Conservation (phyloP, 345 rosid species). For the Acer campestre region DNA sequence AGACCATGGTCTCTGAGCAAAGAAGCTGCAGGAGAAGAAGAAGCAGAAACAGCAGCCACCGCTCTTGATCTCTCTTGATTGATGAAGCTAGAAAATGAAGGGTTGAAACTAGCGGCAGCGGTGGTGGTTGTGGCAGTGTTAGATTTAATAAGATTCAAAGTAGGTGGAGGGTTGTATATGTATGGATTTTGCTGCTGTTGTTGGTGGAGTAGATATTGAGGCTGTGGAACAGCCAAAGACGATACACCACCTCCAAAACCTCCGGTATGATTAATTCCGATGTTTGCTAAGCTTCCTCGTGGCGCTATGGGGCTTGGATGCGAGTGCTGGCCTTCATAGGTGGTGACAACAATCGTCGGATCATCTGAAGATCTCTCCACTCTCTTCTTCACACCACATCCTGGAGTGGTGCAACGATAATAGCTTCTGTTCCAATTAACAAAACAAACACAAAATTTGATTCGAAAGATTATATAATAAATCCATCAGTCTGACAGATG, state of each 20-base stretch:
- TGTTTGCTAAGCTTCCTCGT: constrained; percentile 60
- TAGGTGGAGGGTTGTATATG: constrained; percentile 36
- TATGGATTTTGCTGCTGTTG: constrained; percentile 32
- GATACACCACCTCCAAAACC: constrained; percentile 32
- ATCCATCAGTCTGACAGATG: no score
- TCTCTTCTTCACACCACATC: constrained; percentile 97
- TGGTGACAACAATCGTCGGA: constrained; percentile 77
- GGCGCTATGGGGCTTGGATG: constrained; percentile 81
- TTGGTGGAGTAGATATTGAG: constrained; percentile 39
- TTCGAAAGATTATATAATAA: neutral
- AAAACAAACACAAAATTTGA: neutral
- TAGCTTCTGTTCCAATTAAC: constrained; percentile 69
- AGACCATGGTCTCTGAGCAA: constrained; percentile 71
- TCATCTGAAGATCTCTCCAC: constrained; percentile 95
- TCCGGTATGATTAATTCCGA: constrained; percentile 43
- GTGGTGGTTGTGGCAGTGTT: constrained; percentile 5
- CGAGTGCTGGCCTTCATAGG: constrained; percentile 93
- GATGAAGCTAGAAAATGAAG: constrained; percentile 33
- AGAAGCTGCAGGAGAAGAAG: constrained; percentile 26
- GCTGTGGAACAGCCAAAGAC: constrained; percentile 48
- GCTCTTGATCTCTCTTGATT: constrained; percentile 30
- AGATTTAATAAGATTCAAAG: constrained; percentile 29
- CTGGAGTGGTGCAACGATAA: constrained; percentile 92
- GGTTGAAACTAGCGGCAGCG: constrained; percentile 28
- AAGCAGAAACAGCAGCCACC: neutral